Percentiles rank a stretch among this genome's conserved stretches.
phyloP scores from a whole-genome alignment of 139 green algal genomes.

The Gonium pectorale region DNA sequence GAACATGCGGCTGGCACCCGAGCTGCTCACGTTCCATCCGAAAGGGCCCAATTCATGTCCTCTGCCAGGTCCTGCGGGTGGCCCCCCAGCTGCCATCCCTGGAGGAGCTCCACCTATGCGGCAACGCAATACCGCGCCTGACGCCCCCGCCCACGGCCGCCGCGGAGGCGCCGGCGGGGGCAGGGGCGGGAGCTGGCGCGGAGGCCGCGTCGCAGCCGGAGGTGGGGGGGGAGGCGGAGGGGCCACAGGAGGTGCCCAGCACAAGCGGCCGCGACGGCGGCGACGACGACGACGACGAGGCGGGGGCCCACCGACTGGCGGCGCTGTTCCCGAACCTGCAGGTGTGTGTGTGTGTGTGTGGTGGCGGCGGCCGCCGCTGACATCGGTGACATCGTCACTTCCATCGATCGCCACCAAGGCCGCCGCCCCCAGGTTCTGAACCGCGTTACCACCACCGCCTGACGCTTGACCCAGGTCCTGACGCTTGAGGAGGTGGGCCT shows the following conservation, averaged over 20 bases:
- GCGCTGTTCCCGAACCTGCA: slow-evolving; percentile 7
- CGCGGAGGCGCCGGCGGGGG: background rate
- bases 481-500: slow-evolving; percentile 66
- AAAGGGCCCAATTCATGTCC: no score
- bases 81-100: slow-evolving; percentile 65
- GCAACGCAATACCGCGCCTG: slow-evolving; percentile 65
- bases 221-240: no score
- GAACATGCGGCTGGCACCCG: no score
- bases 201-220: no score
- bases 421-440: no score
- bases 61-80: slow-evolving; percentile 44
- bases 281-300: background rate
- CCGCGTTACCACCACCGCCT: no score
- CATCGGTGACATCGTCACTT: no score
- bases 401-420: no score
- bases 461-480: slow-evolving; percentile 61
- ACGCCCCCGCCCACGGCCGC: background rate
- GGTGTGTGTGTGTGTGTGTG: background rate
- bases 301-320: background rate
- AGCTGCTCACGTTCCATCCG: no score
- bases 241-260: no score
- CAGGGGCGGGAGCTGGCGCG: background rate
- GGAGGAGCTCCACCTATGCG: slow-evolving; percentile 75
- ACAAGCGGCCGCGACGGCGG: background rate
- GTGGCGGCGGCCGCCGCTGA: no score